Evolutionary conservation across 2,329 filamentous ascomycete species (phyloP).

Genomic region (Tolypocladium tundrense): DNA sequence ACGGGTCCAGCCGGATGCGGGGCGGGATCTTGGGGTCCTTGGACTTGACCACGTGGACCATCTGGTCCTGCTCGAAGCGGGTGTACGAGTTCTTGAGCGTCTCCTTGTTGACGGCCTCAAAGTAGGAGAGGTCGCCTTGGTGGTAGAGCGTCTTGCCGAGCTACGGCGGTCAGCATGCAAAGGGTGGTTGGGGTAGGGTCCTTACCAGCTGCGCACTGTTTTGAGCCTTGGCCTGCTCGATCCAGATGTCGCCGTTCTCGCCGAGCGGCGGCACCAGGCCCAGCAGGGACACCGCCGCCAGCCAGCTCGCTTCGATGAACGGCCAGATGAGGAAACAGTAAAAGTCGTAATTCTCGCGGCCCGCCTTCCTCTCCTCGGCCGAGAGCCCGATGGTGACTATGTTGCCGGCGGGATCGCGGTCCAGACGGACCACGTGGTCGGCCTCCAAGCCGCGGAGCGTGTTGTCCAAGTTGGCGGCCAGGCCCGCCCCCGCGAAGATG

Average conservation of each 20-base stretch:
- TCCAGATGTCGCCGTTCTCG: slow-evolving; percentile 59
- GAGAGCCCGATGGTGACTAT: slow-evolving; percentile 65
- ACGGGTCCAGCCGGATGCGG: slow-evolving; percentile 57
- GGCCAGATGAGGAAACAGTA: slow-evolving; percentile 99
- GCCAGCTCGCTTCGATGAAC: slow-evolving; percentile 90
- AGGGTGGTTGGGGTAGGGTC: slow-evolving; percentile 3
- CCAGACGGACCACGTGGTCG: slow-evolving; percentile 66
- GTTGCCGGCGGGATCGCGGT: slow-evolving; percentile 41
- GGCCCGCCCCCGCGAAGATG: slow-evolving; percentile 83
- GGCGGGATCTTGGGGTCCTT: slow-evolving; percentile 53
- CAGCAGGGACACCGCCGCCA: slow-evolving; percentile 79
- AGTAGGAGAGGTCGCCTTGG: slow-evolving; percentile 93
- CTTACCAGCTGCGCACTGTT: slow-evolving; percentile 70
- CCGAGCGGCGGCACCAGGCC: slow-evolving; percentile 65
- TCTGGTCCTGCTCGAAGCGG: slow-evolving; percentile 83
- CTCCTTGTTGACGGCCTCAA: slow-evolving; percentile 97
- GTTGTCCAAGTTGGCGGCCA: slow-evolving; percentile 69
- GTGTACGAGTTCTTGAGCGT: slow-evolving; percentile 88
- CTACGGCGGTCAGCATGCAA: slow-evolving; percentile 24
- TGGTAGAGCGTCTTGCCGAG: slow-evolving; percentile 96
- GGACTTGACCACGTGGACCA: slow-evolving; percentile 63
- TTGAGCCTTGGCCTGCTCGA: slow-evolving; percentile 68
- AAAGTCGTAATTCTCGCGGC: slow-evolving; percentile 94
- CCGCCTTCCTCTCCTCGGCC: slow-evolving; percentile 62
- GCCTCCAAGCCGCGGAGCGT: slow-evolving; percentile 68